phyloP scores from a whole-genome alignment of 208 protist species.

The Trichomonas tenax region DNA sequence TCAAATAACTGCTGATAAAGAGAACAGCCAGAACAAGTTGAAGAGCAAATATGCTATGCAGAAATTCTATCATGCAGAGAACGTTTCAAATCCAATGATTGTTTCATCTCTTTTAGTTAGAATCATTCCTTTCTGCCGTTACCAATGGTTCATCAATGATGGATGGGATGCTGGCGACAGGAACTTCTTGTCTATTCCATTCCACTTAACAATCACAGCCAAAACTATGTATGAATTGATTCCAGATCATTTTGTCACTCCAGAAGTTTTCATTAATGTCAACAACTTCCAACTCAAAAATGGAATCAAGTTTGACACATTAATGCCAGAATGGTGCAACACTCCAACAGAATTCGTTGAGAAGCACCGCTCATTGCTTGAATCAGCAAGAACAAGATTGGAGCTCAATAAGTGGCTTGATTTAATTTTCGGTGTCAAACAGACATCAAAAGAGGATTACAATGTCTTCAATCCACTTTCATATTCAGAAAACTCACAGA shows the following conservation, averaged over 20 bases:
- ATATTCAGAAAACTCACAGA: neutral
- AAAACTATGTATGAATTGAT: neutral
- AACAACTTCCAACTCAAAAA: neutral
- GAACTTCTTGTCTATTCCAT: slow-evolving; percentile 13
- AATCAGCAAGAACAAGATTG: neutral
- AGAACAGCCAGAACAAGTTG: neutral
- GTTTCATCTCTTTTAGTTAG: neutral
- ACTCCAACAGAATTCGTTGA: neutral
- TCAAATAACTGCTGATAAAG: neutral
- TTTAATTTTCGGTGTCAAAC: neutral
- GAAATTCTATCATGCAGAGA: neutral
- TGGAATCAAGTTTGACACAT: neutral
- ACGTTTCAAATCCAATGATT: neutral
- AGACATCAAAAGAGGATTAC: neutral
- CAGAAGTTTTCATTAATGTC: neutral
- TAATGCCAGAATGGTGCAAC: neutral
- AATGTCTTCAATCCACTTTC: neutral
- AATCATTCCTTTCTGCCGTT: neutral
- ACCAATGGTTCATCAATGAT: neutral
- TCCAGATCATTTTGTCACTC: neutral
- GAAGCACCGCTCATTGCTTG: neutral
- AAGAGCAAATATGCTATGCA: neutral
- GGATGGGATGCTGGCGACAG: neutral
- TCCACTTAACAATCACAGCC: neutral
- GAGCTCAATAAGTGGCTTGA: neutral